Percentiles rank a stretch among this genome's conserved stretches.
phyloP scores from a whole-genome alignment of 192 early-diverging fungal genomes.

The Dissophora globulifera region DNA sequence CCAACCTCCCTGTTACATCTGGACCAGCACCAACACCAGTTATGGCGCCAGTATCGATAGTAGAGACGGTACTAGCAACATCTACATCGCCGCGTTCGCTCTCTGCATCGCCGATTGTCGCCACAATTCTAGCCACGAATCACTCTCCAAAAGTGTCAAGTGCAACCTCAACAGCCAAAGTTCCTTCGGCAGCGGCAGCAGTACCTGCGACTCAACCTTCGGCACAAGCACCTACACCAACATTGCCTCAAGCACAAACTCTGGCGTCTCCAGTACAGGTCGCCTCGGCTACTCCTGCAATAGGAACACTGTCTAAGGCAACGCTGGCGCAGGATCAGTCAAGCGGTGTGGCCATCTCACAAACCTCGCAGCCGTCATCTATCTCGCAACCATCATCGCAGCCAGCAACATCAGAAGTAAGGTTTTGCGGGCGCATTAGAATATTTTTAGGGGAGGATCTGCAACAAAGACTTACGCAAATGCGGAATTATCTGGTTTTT shows the following conservation, averaged over 20 bases:
- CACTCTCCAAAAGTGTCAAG: slow-evolving; percentile 31
- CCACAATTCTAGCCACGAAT: slow-evolving; percentile 43
- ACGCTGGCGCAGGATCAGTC: no score
- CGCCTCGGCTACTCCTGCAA: no score
- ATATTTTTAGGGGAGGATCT: no score
- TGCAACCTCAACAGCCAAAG: not conserved
- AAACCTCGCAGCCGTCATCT: not conserved
- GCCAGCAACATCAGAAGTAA: not conserved
- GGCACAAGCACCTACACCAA: slow-evolving; percentile 2
- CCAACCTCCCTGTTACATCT: no score
- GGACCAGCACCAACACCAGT: no score
- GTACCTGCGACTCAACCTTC: slow-evolving; percentile 15
- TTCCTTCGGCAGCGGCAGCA: no score
- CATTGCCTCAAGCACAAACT: not conserved
- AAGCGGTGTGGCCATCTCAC: no score
- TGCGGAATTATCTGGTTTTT: no score
- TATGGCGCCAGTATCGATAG: no score
- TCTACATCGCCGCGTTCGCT: slow-evolving; percentile 33
- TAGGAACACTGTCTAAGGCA: no score
- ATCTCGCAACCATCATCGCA: not conserved
- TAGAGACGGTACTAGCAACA: no score
- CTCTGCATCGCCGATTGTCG: slow-evolving; percentile 33
- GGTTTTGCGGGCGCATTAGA: not conserved
- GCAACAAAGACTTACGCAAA: no score
- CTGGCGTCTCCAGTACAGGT: not conserved